phyloP scores from a whole-genome alignment of 208 protist genomes.

The Leishmania major region DNA sequence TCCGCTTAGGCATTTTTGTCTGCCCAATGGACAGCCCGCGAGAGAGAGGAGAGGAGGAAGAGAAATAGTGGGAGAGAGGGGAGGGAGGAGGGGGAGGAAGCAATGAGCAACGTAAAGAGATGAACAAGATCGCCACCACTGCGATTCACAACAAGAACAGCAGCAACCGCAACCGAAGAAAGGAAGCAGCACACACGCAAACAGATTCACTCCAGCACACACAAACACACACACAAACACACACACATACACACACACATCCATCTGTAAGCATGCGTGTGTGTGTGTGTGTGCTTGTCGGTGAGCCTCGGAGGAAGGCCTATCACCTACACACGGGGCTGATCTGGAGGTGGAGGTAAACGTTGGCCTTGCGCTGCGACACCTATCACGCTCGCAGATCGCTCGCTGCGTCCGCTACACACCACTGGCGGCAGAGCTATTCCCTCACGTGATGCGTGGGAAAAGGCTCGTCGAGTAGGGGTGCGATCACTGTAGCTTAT shows the following conservation, averaged over 20 bases:
- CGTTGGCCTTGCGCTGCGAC: conserved; percentile 7
- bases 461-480: conserved; percentile 14
- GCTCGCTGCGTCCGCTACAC: conserved; percentile 18
- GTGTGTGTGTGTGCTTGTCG: neutral
- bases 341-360: conserved; percentile 22
- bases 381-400: conserved; percentile 12
- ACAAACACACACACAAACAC: neutral
- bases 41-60: neutral
- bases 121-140: neutral
- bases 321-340: conserved; percentile 3
- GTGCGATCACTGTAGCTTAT: conserved; percentile 16
- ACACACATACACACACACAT: neutral
- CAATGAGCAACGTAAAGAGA: neutral
- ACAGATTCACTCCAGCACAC: neutral
- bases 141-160: neutral
- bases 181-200: neutral
- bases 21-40: neutral
- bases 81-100: neutral
- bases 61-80: neutral
- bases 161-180: neutral
- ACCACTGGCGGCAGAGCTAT: conserved; percentile 29
- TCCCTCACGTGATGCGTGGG: conserved; percentile 14
- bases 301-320: neutral
- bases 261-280: neutral
- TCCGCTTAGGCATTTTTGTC: neutral